Percentiles rank a stretch among this genome's conserved stretches.
Evolutionary conservation across 768 basidiomycete genomes (phyloP).

Genomic region (Suillus plorans): DNA sequence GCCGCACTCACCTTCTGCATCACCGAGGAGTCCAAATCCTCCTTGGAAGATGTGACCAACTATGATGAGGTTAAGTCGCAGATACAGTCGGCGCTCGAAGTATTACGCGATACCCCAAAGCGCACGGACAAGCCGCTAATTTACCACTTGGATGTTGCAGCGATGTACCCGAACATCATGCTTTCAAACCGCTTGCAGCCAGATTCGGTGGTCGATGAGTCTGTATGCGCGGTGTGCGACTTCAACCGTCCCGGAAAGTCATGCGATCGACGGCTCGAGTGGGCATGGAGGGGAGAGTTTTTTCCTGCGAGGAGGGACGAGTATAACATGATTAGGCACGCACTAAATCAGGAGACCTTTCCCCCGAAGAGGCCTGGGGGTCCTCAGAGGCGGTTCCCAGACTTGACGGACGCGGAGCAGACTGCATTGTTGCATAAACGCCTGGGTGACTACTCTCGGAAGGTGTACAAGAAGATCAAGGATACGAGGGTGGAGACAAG

Average conservation of each 20-base stretch:
- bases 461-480: constrained; percentile 98
- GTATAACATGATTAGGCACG: constrained; percentile 98
- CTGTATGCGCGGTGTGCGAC: constrained; percentile 96
- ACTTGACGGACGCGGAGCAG: constrained; percentile 83
- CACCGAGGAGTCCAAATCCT: constrained; percentile 76
- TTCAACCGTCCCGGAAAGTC: constrained; percentile 95
- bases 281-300: constrained; percentile 99
- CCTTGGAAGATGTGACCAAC: constrained; percentile 85
- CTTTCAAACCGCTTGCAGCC: constrained; percentile 98
- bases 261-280: constrained; percentile 90
- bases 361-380: constrained; percentile 75
- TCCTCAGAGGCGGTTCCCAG: constrained; percentile 77
- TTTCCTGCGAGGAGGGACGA: constrained; percentile 98
- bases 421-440: constrained; percentile 93
- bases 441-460: constrained; percentile 96
- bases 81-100: constrained; percentile 76
- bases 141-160: constrained; percentile 98
- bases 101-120: constrained; percentile 88
- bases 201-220: constrained; percentile 95
- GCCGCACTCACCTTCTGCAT: constrained; percentile 89
- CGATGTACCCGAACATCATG: constrained; percentile 99
- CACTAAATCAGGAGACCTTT: constrained; percentile 91
- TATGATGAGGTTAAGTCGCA: constrained; percentile 88
- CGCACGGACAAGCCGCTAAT: constrained; percentile 92
- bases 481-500: constrained; percentile 94